These are phyloP conservation scores for Quercus lobata DNA, from an alignment of 331 rosid species.

Conservation along the genomic window DNA sequence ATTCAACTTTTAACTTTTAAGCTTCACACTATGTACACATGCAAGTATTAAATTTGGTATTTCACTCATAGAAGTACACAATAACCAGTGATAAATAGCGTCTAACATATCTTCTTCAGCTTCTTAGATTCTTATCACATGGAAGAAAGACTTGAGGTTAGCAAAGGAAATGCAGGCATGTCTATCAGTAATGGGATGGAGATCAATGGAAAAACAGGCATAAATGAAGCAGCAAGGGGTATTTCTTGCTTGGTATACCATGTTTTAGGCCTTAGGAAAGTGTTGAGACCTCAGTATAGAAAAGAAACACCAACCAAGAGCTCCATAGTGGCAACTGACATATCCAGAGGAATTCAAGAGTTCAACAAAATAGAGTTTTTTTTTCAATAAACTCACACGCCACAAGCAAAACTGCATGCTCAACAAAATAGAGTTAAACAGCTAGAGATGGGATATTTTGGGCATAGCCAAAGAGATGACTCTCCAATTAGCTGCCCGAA, in stretches of 20 bases:
- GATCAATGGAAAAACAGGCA: neutral
- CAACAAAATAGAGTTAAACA: neutral
- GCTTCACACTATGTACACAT: neutral
- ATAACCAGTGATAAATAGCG: neutral
- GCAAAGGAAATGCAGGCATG: neutral
- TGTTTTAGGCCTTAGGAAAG: neutral
- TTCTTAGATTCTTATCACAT: neutral
- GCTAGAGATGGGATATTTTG: neutral
- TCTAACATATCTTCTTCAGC: neutral
- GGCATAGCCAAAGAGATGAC: too few species aligned
- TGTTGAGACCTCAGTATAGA: neutral
- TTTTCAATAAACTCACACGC: too few species aligned
- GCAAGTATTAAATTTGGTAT: neutral
- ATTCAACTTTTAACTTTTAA: too few species aligned
- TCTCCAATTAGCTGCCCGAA: too few species aligned
- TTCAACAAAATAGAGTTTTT: too few species aligned
- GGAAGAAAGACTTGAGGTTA: neutral
- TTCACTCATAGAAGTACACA: neutral
- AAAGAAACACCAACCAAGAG: neutral
- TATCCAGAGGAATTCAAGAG: neutral
- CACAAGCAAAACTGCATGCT: too few species aligned
- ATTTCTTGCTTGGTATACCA: neutral
- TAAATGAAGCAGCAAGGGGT: neutral
- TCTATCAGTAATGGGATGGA: neutral
- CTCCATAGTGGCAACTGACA: neutral